Conservation (phyloP, 176 grass and related monocot genomes). For the Miscanthus lutarioriparius region DNA sequence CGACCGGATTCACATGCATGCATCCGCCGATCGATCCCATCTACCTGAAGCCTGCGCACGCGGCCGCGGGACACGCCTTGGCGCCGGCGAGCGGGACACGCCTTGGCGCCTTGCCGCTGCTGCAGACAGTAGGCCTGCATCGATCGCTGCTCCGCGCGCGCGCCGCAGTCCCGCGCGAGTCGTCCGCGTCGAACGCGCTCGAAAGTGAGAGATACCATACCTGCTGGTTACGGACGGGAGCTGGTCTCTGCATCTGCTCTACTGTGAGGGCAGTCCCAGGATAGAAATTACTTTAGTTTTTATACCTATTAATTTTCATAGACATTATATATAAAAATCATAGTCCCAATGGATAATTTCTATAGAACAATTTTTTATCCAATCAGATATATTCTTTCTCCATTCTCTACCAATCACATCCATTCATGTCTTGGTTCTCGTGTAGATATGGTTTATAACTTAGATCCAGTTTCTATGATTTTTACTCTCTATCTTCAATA, state of each 20-base stretch:
- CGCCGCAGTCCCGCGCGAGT: not conserved
- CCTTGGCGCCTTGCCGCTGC: not conserved
- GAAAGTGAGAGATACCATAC: not conserved
- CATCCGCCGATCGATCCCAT: not conserved
- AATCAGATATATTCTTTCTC: no score
- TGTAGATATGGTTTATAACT: no score
- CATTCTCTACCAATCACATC: no score
- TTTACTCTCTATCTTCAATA: no score
- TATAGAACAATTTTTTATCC: no score
- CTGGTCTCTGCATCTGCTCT: not conserved
- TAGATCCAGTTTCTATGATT: no score
- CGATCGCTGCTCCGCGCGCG: not conserved
- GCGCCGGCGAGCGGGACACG: not conserved
- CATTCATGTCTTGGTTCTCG: no score
- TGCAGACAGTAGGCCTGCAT: not conserved
- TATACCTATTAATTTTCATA: no score
- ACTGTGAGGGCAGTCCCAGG: no score
- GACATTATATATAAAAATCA: no score
- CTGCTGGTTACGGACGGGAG: constrained; percentile 23
- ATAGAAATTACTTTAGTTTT: no score
- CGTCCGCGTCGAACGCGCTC: not conserved
- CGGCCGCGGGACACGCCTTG: not conserved
- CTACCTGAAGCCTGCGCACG: not conserved
- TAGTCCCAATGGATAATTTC: no score
- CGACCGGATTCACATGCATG: constrained; percentile 13